Percentiles rank a stretch among this genome's conserved stretches.
These are phyloP conservation scores for Hericium erinaceus DNA, from an alignment of 768 basidiomycete species.

Conservation along the genomic window DNA sequence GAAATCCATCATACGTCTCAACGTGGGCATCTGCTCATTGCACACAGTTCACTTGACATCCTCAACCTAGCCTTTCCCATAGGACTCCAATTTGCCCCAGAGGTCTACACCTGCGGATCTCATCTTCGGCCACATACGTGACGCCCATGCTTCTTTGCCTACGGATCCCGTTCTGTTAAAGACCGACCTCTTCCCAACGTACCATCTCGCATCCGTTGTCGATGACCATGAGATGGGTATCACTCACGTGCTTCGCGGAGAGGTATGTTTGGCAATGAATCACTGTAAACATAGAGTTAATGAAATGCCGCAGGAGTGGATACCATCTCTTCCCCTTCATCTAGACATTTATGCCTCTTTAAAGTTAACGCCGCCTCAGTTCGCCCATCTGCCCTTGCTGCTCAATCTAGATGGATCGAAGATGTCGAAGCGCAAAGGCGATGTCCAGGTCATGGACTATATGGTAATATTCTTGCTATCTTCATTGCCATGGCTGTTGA, in stretches of 20 bases:
- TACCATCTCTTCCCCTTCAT: constrained; percentile 87
- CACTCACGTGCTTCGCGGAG: constrained; percentile 90
- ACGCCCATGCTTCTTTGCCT: constrained; percentile 67
- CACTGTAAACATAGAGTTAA: neutral
- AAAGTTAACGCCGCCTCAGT: constrained; percentile 60
- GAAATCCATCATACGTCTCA: constrained; percentile 76
- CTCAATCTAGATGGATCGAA: constrained; percentile 87
- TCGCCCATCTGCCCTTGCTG: constrained; percentile 86
- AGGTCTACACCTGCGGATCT: constrained; percentile 46
- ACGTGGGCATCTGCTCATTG: constrained; percentile 46
- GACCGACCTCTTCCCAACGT: constrained; percentile 89
- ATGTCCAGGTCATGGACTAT: constrained; percentile 80
- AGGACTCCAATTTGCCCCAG: constrained; percentile 54
- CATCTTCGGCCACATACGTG: constrained; percentile 66
- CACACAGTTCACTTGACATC: neutral
- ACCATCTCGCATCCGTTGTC: constrained; percentile 91
- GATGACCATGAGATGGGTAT: constrained; percentile 97
- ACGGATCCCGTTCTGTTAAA: constrained; percentile 92
- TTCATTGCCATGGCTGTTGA: neutral
- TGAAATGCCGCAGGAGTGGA: constrained; percentile 68
- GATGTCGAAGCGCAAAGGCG: constrained; percentile 90
- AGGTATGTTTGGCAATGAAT: constrained; percentile 39
- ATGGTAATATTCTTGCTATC: constrained; percentile 41
- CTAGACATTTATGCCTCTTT: constrained; percentile 81
- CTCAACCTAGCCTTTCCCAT: constrained; percentile 1